Evolutionary conservation across 2,329 filamentous ascomycete genomes (phyloP).

Genomic region (Diaporthe citri): DNA sequence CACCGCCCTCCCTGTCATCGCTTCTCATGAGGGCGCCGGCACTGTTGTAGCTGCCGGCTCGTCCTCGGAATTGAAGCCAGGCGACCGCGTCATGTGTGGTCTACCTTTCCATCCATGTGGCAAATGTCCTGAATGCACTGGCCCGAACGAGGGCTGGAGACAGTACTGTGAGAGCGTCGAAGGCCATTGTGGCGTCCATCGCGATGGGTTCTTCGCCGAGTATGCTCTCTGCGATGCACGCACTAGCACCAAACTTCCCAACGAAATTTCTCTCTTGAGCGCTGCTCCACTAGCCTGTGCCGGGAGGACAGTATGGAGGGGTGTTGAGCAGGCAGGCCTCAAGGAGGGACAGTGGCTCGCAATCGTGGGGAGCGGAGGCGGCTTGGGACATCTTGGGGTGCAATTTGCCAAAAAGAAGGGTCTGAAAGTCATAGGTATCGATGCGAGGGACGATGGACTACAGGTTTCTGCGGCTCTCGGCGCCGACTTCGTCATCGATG

Average conservation of each 20-base stretch:
- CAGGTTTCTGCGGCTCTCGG: constrained; percentile 60
- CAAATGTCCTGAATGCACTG: constrained; percentile 63
- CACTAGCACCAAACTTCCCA: constrained; percentile 60
- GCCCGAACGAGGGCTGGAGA: constrained; percentile 56
- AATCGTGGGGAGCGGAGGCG: constrained; percentile 63
- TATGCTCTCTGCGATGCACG: constrained; percentile 65
- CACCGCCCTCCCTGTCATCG: constrained; percentile 62
- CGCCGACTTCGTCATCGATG: constrained; percentile 66
- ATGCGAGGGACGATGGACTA: constrained; percentile 66
- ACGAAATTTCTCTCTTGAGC: constrained; percentile 60
- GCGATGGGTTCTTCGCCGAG: constrained; percentile 69
- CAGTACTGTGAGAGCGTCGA: constrained; percentile 65
- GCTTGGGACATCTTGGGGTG: constrained; percentile 65
- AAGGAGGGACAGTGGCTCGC: constrained; percentile 52
- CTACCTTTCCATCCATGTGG: constrained; percentile 66
- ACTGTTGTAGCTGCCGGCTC: constrained; percentile 63
- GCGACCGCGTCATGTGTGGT: constrained; percentile 69
- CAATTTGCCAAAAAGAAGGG: constrained; percentile 64
- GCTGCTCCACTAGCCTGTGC: constrained; percentile 71
- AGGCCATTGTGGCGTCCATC: constrained; percentile 62
- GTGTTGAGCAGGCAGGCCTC: constrained; percentile 56
- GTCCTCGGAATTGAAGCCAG: constrained; percentile 58
- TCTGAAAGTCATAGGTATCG: constrained; percentile 64
- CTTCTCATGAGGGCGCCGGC: constrained; percentile 69
- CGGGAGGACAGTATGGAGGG: constrained; percentile 64